Percentiles rank a stretch among this genome's conserved stretches.
phyloP scores from a whole-genome alignment of 2,329 filamentous ascomycete genomes.

The Nothopassalora personata region DNA sequence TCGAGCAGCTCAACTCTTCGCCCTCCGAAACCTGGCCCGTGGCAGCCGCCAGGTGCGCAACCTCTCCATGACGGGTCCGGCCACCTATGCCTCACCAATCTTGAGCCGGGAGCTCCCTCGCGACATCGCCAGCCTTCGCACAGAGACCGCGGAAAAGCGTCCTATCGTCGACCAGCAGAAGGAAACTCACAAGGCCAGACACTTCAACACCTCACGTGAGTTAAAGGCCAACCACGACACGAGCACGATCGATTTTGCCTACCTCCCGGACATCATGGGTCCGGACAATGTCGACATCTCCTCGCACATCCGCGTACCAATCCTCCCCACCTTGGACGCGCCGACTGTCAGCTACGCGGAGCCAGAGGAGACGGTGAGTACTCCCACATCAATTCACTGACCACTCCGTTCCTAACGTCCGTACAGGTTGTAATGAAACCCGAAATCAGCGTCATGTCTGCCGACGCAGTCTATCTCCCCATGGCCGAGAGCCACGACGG shows the following conservation, averaged over 20 bases:
- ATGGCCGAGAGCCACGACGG: slow-evolving; percentile 57
- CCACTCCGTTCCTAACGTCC: background rate
- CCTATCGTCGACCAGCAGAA: slow-evolving; percentile 30
- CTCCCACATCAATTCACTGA: background rate
- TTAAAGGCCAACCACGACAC: slow-evolving; percentile 53
- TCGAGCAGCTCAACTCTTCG: slow-evolving; percentile 39
- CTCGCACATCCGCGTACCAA: slow-evolving; percentile 28
- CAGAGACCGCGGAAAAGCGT: slow-evolving; percentile 46
- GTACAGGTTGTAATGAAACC: slow-evolving; percentile 47
- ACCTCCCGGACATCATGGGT: slow-evolving; percentile 45
- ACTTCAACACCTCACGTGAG: slow-evolving; percentile 58
- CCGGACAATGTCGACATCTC: slow-evolving; percentile 16
- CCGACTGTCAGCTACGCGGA: slow-evolving; percentile 13
- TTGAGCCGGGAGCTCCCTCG: slow-evolving; percentile 47
- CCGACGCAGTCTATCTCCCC: slow-evolving; percentile 46
- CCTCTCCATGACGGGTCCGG: slow-evolving; percentile 57
- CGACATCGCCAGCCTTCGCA: slow-evolving; percentile 47
- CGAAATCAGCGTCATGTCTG: slow-evolving; percentile 51
- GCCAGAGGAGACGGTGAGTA: slow-evolving; percentile 23
- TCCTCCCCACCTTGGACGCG: slow-evolving; percentile 24
- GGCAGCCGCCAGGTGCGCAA: slow-evolving; percentile 39
- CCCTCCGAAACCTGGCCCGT: slow-evolving; percentile 38
- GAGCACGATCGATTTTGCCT: slow-evolving; percentile 60
- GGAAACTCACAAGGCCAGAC: slow-evolving; percentile 35
- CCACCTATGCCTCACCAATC: slow-evolving; percentile 49